Percentiles rank a stretch among this genome's conserved stretches.
Evolutionary conservation across 768 basidiomycete genomes (phyloP).

Genomic region (Kwoniella pini): DNA sequence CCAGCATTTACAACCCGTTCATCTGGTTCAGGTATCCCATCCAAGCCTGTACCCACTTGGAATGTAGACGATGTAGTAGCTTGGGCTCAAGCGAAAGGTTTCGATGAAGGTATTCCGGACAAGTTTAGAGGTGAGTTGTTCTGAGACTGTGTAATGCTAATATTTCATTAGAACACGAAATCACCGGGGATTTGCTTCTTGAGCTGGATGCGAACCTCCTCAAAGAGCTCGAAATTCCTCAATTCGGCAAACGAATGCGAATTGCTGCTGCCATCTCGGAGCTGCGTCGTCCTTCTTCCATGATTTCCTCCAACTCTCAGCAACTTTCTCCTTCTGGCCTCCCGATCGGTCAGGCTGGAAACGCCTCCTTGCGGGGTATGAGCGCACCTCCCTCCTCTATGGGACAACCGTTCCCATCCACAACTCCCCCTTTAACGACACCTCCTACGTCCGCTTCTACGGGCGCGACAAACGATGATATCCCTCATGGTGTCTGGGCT

Average conservation of each 20-base stretch:
- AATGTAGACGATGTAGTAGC: conserved; percentile 81
- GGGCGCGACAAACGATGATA: conserved; percentile 16
- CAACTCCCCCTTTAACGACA: conserved; percentile 27
- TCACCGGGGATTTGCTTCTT: conserved; percentile 92
- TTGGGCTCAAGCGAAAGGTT: conserved; percentile 82
- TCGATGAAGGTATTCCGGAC: conserved; percentile 75
- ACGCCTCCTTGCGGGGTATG: conserved; percentile 28
- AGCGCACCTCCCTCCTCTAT: conserved; percentile 35
- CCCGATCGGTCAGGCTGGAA: conserved; percentile 7
- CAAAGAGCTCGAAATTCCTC: conserved; percentile 92
- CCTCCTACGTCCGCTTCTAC: conserved; percentile 25
- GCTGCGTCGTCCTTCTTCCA: conserved; percentile 68
- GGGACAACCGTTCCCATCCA: conserved; percentile 23
- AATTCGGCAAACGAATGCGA: conserved; percentile 90
- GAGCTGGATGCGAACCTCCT: conserved; percentile 89
- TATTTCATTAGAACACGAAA: conserved; percentile 82
- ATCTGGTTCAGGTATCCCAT: not conserved
- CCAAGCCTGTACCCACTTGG: conserved; percentile 68
- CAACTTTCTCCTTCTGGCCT: conserved; percentile 45
- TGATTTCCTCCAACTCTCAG: conserved; percentile 58
- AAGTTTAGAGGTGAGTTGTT: conserved; percentile 77
- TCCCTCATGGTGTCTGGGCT: conserved; percentile 25
- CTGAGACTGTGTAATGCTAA: conserved; percentile 8
- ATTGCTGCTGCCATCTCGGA: conserved; percentile 92
- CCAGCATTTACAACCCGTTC: conserved; percentile 5